Conservation (phyloP, 2,329 filamentous ascomycete species). For the Beauveria sp. region DNA sequence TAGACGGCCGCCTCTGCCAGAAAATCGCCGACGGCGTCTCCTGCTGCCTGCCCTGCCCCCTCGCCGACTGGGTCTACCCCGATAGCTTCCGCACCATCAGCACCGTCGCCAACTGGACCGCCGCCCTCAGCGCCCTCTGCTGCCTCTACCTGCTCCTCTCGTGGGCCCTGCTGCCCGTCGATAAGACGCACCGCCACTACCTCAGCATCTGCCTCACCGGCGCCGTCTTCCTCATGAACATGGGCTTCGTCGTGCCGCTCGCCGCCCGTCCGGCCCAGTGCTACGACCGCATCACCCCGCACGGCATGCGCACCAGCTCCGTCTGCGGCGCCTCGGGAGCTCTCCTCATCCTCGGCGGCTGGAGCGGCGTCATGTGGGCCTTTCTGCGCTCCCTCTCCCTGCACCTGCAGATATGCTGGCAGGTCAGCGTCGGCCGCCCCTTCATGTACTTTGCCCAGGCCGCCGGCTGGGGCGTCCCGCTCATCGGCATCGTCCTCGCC, state of each 20-base stretch:
- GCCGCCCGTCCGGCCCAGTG: constrained; percentile 74
- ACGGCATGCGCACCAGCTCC: constrained; percentile 77
- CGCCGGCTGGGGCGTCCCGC: constrained; percentile 77
- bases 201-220: constrained; percentile 79
- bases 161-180: constrained; percentile 71
- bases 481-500: constrained; percentile 65
- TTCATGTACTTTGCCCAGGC: constrained; percentile 84
- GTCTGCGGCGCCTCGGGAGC: constrained; percentile 85
- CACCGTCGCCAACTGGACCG: constrained; percentile 71
- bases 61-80: constrained; percentile 67
- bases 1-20: constrained; percentile 49
- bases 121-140: constrained; percentile 63
- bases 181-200: constrained; percentile 89
- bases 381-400: constrained; percentile 85
- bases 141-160: constrained; percentile 71
- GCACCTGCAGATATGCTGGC: constrained; percentile 97
- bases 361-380: constrained; percentile 80
- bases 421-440: constrained; percentile 74
- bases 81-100: constrained; percentile 54
- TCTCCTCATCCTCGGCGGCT: constrained; percentile 78
- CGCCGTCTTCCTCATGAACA: constrained; percentile 70
- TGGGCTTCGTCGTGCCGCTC: constrained; percentile 86
- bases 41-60: constrained; percentile 88
- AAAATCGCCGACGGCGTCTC: constrained; percentile 38
- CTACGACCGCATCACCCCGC: constrained; percentile 81